These are phyloP conservation scores for Hypomontagnella monticulosa DNA, from an alignment of 495 filamentous ascomycete species.

Conservation along the genomic window DNA sequence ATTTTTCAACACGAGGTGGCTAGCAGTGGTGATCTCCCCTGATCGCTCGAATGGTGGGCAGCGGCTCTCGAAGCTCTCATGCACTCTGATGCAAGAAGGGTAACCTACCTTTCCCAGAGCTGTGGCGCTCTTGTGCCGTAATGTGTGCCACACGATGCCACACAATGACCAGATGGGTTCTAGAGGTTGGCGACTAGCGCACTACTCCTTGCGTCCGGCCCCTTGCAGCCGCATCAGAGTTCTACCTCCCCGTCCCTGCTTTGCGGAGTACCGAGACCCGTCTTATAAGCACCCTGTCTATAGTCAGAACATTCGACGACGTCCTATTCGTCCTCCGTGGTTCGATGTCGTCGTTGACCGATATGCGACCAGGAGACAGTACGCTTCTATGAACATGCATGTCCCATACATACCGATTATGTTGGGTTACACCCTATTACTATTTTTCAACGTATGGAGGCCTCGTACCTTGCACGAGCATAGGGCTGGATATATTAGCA, in stretches of 20 bases:
- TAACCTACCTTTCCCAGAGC: constrained; percentile 15
- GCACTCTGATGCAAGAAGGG: constrained; percentile 36
- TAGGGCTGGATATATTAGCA: constrained; percentile 12
- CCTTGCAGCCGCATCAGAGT: constrained; percentile 34
- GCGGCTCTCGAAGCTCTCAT: constrained; percentile 30
- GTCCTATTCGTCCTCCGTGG: constrained; percentile 21
- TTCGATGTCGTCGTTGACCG: constrained; percentile 12
- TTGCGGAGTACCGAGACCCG: constrained; percentile 14
- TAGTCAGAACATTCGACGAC: constrained; percentile 17
- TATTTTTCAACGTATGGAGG: neutral
- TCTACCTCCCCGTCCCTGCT: constrained; percentile 13
- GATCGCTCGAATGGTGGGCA: constrained; percentile 12
- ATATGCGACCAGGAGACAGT: constrained; percentile 11
- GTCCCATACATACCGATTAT: neutral
- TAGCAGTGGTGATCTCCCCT: constrained; percentile 26
- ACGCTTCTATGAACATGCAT: constrained; percentile 10
- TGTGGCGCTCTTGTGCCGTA: constrained; percentile 21
- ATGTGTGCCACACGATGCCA: constrained; percentile 23
- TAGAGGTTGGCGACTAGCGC: constrained; percentile 21
- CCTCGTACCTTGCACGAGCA: constrained; percentile 1
- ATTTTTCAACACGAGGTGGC: constrained; percentile 40
- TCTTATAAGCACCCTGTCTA: constrained; percentile 33
- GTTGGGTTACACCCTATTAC: neutral
- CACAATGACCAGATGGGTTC: constrained; percentile 11
- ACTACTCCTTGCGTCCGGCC: constrained; percentile 5